Evolutionary conservation across 2,329 filamentous ascomycete species (phyloP).

Genomic region (Ascochyta viciae-villosae): DNA sequence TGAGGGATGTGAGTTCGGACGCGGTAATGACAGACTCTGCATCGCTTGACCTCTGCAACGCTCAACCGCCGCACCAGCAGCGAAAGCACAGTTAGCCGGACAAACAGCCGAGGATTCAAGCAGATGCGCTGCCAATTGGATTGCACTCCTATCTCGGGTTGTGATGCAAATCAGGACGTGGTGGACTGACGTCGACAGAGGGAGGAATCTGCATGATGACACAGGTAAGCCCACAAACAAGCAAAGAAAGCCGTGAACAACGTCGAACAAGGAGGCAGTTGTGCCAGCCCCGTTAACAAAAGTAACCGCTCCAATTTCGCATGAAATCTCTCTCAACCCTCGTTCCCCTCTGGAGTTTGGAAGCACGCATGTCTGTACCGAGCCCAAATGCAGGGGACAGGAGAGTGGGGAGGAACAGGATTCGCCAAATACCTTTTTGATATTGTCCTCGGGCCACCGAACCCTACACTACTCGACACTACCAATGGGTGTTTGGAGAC

Average conservation of each 20-base stretch:
- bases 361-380: slow-evolving; percentile 8
- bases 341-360: neutral
- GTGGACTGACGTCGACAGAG: slow-evolving; percentile 30
- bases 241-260: slow-evolving; percentile 25
- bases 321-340: neutral
- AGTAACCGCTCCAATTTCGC: slow-evolving; percentile 1
- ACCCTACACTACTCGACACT: slow-evolving; percentile 2
- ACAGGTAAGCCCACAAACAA: slow-evolving; percentile 42
- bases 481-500: neutral
- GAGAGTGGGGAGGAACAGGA: slow-evolving; percentile 6
- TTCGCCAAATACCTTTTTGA: slow-evolving; percentile 21
- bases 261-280: slow-evolving; percentile 12
- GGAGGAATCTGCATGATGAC: slow-evolving; percentile 41
- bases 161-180: slow-evolving; percentile 28
- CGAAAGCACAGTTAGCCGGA: slow-evolving; percentile 40
- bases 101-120: slow-evolving; percentile 30
- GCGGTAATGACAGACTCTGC: slow-evolving; percentile 51
- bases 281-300: slow-evolving; percentile 6
- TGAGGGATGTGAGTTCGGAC: slow-evolving; percentile 44
- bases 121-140: slow-evolving; percentile 22
- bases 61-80: slow-evolving; percentile 46
- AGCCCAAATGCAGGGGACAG: slow-evolving; percentile 10
- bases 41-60: slow-evolving; percentile 49
- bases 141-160: slow-evolving; percentile 23
- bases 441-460: slow-evolving; percentile 13